Base-by-base conservation (phyloP, 768 basidiomycete genomes). In the Dendrothele bispora region DNA sequence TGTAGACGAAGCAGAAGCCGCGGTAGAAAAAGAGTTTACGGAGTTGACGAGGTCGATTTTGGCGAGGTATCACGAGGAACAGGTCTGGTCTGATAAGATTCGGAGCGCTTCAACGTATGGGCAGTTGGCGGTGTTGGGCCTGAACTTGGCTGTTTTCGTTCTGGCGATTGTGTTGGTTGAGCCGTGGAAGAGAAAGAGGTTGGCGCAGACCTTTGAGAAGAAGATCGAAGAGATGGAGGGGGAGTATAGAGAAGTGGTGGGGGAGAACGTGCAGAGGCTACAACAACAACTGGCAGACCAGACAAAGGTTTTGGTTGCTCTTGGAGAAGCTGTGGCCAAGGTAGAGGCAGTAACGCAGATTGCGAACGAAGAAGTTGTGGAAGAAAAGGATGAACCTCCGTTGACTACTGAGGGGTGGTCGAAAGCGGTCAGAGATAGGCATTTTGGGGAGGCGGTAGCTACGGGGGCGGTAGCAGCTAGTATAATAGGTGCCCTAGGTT, bases 11-110 rank as follows among this genome's bases (percentile, higher is more conserved):
- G 77, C 81, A 2, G 97, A 99, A 56, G 78, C 81, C 42, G 80
- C 78, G 2, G 91, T 93, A 15, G 97, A 99, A 55, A 79, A 79
- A 37, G 90, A 87, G 56, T 97, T 98, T 63, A 85, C 77, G 59
- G 86, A 84, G 61, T 77, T 98, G 26, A 90, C 95, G 86, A 84
- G 84, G 47, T 74, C 80, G 8, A 98, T 98, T 59, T 78, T 99
- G 49, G 84, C 82, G 40, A 79, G 95, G 30, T 98, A 98, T 65
- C 95, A 98, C 70, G 95, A 98, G 68, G 97, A 99, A 63, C 97
- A 99, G 64, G 83, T 98, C 2, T 99, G 97, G 97, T 93, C 91
- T 44, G 38, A 99, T 74, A 99, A 99, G 70, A 97, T 99, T 50
- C 83, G 97, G 28, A 92, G 90, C 56, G 87, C 88, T 22, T 93